These are phyloP conservation scores for Paraphaeosphaeria minitans DNA, from an alignment of 2,329 filamentous ascomycete genomes.

Conservation along the genomic window DNA sequence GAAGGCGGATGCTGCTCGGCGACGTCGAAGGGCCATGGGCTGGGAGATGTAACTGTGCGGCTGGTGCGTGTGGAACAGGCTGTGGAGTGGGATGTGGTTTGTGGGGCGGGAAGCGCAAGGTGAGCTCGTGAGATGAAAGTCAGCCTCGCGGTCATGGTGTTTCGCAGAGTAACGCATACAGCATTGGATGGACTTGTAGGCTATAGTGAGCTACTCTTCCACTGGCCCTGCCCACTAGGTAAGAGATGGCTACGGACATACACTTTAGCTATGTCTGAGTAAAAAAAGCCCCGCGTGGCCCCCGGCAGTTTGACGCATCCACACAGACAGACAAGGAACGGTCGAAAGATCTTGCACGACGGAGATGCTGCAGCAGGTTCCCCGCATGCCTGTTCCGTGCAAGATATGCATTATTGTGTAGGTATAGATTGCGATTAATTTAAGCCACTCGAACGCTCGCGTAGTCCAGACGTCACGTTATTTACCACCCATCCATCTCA, in stretches of 20 bases:
- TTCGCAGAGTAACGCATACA: not conserved
- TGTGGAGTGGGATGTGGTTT: not conserved
- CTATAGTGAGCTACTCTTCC: not conserved
- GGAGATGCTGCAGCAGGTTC: not conserved
- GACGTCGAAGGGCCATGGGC: not conserved
- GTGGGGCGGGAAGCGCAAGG: not conserved
- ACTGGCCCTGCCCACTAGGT: not conserved
- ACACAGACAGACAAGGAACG: not conserved
- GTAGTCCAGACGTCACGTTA: too few species aligned
- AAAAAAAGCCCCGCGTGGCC: too few species aligned
- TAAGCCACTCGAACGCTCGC: too few species aligned
- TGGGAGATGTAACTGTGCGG: not conserved
- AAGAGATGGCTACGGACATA: not conserved
- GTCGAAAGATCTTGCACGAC: not conserved
- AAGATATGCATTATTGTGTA: not conserved
- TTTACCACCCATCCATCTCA: too few species aligned
- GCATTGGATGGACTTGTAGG: not conserved
- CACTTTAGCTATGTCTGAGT: too few species aligned
- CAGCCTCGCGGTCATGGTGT: constrained; percentile 1
- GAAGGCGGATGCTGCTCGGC: not conserved
- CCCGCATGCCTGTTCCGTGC: not conserved
- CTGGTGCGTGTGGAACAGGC: not conserved
- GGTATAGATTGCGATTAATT: not conserved
- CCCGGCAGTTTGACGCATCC: not conserved
- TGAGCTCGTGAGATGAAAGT: not conserved